These are phyloP conservation scores for Coprinopsis strossmayeri DNA, from an alignment of 768 basidiomycete genomes.

Conservation along the genomic window DNA sequence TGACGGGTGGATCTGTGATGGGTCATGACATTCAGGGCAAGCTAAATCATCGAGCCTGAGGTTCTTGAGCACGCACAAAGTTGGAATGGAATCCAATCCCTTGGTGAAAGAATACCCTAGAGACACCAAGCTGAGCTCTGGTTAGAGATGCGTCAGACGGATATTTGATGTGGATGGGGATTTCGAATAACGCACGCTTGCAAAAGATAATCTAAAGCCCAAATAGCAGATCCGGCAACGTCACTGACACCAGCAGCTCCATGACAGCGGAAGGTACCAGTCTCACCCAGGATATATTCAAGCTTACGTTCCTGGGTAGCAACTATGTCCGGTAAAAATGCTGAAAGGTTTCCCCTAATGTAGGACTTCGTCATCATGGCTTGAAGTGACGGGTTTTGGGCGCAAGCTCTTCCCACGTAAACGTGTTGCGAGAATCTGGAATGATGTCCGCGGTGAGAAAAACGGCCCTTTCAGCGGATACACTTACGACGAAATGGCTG, in stretches of 20 bases:
- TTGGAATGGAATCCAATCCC: constrained; percentile 69
- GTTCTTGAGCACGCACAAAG: constrained; percentile 29
- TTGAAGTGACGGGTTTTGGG: constrained; percentile 43
- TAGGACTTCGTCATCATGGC: constrained; percentile 58
- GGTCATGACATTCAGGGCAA: background rate
- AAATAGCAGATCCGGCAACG: constrained; percentile 64
- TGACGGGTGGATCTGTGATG: constrained; percentile 52
- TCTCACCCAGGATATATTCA: constrained; percentile 59
- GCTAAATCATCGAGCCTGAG: background rate
- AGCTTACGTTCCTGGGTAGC: constrained; percentile 40
- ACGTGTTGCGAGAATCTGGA: constrained; percentile 49
- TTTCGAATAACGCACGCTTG: constrained; percentile 33
- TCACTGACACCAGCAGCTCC: constrained; percentile 57
- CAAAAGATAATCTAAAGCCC: constrained; percentile 59
- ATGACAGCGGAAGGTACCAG: constrained; percentile 42
- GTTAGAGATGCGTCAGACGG: background rate
- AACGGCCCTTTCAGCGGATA: no score
- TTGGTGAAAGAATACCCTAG: constrained; percentile 53
- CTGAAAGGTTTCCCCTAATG: constrained; percentile 46
- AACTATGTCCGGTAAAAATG: constrained; percentile 44
- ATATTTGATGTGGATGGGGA: background rate
- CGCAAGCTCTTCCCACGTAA: constrained; percentile 53
- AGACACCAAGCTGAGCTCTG: constrained; percentile 44
- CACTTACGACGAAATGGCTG: constrained; percentile 37
- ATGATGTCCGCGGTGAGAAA: no score